phyloP scores from a whole-genome alignment of 805 yeast genomes.

The Lachancea cidri region DNA sequence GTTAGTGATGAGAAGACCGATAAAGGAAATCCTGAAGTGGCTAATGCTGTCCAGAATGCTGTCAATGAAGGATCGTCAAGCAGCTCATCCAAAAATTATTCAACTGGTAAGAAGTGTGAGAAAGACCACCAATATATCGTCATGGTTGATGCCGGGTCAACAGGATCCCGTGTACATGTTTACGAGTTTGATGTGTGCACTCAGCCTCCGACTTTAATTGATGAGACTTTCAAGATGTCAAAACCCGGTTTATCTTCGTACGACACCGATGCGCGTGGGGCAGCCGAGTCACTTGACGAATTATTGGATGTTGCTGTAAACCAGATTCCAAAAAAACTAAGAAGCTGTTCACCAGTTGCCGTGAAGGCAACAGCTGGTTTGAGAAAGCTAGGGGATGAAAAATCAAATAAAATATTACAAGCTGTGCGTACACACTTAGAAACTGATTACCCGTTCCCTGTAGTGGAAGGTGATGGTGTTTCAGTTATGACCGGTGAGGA shows the following conservation, averaged over 20 bases:
- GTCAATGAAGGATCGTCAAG: conserved; percentile 27
- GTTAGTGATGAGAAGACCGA: conserved; percentile 19
- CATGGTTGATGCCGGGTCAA: conserved; percentile 97
- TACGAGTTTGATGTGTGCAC: conserved; percentile 85
- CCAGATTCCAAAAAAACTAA: conserved; percentile 67
- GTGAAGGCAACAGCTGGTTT: conserved; percentile 98
- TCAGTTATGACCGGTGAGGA: conserved; percentile 94
- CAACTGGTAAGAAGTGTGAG: conserved; percentile 29
- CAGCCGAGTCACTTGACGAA: conserved; percentile 86
- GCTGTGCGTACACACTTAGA: conserved; percentile 77
- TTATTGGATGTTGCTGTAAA: conserved; percentile 70
- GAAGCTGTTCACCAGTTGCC: conserved; percentile 85
- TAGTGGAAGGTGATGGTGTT: conserved; percentile 81
- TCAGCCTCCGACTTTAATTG: conserved; percentile 73
- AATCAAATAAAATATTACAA: conserved; percentile 62
- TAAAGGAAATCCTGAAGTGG: conserved; percentile 20
- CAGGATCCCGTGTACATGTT: conserved; percentile 94
- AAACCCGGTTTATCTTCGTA: conserved; percentile 89
- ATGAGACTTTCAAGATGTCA: conserved; percentile 81
- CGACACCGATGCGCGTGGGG: conserved; percentile 73
- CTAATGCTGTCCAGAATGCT: conserved; percentile 21
- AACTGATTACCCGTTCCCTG: conserved; percentile 83
- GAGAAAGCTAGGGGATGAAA: conserved; percentile 73
- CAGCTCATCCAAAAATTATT: conserved; percentile 9
- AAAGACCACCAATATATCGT: conserved; percentile 65